Evolutionary conservation across 2,329 filamentous ascomycete genomes (phyloP).

Genomic region (Fusarium sp.): DNA sequence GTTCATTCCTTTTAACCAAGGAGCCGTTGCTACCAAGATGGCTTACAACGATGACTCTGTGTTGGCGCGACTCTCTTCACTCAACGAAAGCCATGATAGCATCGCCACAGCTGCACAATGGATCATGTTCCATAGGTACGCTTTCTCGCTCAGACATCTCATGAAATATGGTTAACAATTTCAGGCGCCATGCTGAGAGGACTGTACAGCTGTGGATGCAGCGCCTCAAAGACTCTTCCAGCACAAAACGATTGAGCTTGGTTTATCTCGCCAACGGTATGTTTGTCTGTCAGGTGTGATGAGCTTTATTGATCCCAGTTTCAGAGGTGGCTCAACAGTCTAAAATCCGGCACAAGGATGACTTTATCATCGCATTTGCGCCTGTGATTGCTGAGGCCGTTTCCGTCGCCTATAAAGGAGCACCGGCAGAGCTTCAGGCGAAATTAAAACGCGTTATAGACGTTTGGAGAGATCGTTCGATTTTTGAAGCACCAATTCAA

Average conservation of each 20-base stretch:
- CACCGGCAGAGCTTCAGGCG: constrained; percentile 84
- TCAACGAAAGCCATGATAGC: constrained; percentile 98
- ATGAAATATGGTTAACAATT: background rate
- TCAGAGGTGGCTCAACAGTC: constrained; percentile 96
- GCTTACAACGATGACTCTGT: constrained; percentile 97
- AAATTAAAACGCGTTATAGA: constrained; percentile 92
- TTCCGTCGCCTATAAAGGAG: constrained; percentile 88
- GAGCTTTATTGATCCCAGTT: background rate
- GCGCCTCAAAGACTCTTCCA: constrained; percentile 86
- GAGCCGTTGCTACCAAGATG: constrained; percentile 64
- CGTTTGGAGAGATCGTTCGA: constrained; percentile 88
- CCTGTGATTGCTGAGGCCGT: constrained; percentile 94
- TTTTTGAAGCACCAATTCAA: constrained; percentile 86
- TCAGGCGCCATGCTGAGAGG: constrained; percentile 88
- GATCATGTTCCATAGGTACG: constrained; percentile 98
- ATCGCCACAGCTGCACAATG: constrained; percentile 97
- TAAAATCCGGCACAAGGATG: constrained; percentile 89
- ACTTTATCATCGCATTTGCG: constrained; percentile 92
- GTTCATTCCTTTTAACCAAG: background rate
- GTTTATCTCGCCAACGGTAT: constrained; percentile 95
- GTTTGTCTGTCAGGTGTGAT: constrained; percentile 38
- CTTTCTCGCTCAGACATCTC: background rate
- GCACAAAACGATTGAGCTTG: constrained; percentile 87
- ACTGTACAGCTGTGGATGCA: constrained; percentile 94
- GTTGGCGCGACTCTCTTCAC: constrained; percentile 90